phyloP scores from a whole-genome alignment of 2,329 filamentous ascomycete genomes.

The Pseudophaeomoniella oleicola region DNA sequence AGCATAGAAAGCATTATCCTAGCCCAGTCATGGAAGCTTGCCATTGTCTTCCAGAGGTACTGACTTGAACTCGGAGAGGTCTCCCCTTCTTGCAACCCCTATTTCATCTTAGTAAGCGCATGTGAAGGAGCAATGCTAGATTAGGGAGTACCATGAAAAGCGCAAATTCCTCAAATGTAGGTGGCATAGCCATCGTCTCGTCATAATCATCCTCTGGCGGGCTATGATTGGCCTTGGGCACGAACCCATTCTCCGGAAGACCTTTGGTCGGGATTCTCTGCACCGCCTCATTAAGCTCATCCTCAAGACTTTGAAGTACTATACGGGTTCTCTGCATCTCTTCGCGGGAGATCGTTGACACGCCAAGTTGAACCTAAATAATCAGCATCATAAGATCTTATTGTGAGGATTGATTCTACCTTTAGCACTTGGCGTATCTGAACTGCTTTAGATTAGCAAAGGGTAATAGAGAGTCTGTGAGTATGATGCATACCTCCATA shows the following conservation, averaged over 20 bases:
- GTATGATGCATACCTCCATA: too few relatives aligned
- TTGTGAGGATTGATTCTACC: too few relatives aligned
- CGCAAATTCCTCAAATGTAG: background rate
- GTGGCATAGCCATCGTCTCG: constrained; percentile 3
- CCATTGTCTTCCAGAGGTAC: constrained; percentile 26
- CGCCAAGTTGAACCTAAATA: constrained; percentile 31
- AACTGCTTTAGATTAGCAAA: constrained; percentile 12
- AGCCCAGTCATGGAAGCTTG: constrained; percentile 32
- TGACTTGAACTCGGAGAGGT: constrained; percentile 16
- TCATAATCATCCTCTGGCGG: constrained; percentile 7
- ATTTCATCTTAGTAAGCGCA: background rate
- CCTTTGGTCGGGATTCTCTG: constrained; percentile 24
- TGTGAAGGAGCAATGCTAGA: too few relatives aligned
- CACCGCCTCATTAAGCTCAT: constrained; percentile 27
- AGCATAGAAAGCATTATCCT: constrained; percentile 28
- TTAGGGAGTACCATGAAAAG: constrained; percentile 3
- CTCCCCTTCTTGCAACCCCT: background rate
- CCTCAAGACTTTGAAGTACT: constrained; percentile 25
- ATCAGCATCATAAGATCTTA: too few relatives aligned
- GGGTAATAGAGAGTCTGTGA: too few relatives aligned
- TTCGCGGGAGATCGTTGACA: constrained; percentile 23
- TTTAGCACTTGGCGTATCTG: constrained; percentile 27
- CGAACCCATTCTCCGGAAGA: constrained; percentile 12
- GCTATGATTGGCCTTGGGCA: constrained; percentile 4
- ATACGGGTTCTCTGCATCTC: constrained; percentile 29